Percentiles rank a stretch among this genome's conserved stretches.
These are phyloP conservation scores for Mrakia blollopis DNA, from an alignment of 768 basidiomycete species.

Conservation along the genomic window DNA sequence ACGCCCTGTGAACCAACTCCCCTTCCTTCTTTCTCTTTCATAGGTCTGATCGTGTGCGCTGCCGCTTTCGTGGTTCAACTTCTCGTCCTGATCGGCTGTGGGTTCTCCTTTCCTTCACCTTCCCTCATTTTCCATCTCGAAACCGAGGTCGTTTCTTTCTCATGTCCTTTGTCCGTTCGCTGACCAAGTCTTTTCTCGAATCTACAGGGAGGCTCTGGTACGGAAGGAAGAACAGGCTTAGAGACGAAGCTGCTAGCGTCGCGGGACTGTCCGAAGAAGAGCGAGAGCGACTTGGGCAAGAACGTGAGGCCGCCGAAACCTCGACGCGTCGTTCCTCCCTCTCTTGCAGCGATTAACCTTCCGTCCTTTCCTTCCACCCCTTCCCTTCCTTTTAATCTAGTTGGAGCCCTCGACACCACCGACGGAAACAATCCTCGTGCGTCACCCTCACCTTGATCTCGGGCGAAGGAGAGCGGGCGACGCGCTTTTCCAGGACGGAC, in stretches of 20 bases:
- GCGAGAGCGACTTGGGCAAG: neutral
- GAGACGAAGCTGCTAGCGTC: neutral
- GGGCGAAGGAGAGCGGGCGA: no score
- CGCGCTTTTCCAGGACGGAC: no score
- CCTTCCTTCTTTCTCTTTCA: no score
- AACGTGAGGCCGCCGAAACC: neutral
- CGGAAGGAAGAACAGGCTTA: neutral
- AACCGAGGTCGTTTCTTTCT: no score
- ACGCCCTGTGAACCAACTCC: no score
- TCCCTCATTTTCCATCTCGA: neutral
- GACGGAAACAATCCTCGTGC: neutral
- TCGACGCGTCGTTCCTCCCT: neutral
- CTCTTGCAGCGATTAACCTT: neutral
- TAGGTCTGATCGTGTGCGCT: constrained; percentile 17
- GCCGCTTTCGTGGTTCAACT: neutral
- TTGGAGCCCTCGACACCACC: neutral
- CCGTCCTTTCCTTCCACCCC: neutral
- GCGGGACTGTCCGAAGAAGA: neutral
- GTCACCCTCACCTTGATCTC: no score
- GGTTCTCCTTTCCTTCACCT: neutral
- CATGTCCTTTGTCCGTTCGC: no score
- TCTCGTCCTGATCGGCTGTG: constrained; percentile 4
- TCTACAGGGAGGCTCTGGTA: neutral
- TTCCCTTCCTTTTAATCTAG: neutral
- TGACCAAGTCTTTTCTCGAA: no score